Conservation (phyloP, 805 yeast species). For the Komagataella mondaviorum region DNA sequence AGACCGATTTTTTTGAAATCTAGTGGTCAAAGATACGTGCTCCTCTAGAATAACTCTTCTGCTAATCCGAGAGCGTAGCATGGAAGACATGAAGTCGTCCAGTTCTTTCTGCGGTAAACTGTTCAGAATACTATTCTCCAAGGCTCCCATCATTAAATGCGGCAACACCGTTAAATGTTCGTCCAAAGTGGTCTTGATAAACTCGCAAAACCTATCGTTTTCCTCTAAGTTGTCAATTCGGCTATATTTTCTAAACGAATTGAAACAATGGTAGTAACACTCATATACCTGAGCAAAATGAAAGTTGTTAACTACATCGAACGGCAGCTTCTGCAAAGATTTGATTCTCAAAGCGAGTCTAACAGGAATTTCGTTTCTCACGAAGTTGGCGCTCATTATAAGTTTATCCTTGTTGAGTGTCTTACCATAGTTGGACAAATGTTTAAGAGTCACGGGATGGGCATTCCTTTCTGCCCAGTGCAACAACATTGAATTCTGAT, state of each 20-base stretch:
- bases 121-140: conserved; percentile 57
- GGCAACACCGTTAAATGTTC: conserved; percentile 76
- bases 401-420: conserved; percentile 65
- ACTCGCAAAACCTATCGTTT: conserved; percentile 58
- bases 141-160: conserved; percentile 84
- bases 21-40: conserved; percentile 66
- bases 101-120: conserved; percentile 46
- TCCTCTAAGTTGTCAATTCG: conserved; percentile 57
- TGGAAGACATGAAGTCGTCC: conserved; percentile 62
- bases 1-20: conserved; percentile 33
- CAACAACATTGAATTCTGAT: conserved; percentile 61
- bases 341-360: conserved; percentile 70
- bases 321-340: conserved; percentile 71
- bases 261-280: conserved; percentile 78
- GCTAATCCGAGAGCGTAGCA: conserved; percentile 77
- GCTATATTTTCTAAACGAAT: conserved; percentile 66
- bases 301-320: conserved; percentile 69
- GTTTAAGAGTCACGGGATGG: conserved; percentile 83
- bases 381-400: conserved; percentile 78
- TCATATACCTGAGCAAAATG: conserved; percentile 84
- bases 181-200: conserved; percentile 52
- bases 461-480: conserved; percentile 55
- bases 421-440: conserved; percentile 82
- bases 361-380: conserved; percentile 71
- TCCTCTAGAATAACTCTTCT: conserved; percentile 87